Evolutionary conservation across 805 yeast species (phyloP).

Genomic region (Kuraishia cidri): DNA sequence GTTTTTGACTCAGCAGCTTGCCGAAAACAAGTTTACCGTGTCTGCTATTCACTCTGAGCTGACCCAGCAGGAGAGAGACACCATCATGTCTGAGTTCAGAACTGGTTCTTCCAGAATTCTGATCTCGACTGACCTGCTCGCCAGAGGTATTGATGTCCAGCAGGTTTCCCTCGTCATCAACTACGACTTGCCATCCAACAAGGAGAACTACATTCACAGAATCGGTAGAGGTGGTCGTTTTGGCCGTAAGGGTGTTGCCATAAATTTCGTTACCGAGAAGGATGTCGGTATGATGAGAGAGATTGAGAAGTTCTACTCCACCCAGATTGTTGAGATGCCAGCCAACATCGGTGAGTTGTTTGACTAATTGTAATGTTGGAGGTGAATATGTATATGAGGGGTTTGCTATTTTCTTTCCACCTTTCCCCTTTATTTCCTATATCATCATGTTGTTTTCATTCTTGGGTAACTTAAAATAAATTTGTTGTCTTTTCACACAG

Average conservation of each 20-base stretch:
- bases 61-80: conserved; percentile 91
- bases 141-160: conserved; percentile 98
- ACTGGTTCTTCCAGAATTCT: conserved; percentile 87
- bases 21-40: conserved; percentile 78
- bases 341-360: conserved; percentile 50
- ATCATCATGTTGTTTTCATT: too few species aligned
- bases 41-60: conserved; percentile 96
- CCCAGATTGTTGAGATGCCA: conserved; percentile 73
- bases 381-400: neutral
- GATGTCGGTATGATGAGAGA: conserved; percentile 72
- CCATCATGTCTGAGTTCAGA: conserved; percentile 93
- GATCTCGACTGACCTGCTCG: conserved; percentile 95
- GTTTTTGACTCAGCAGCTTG: conserved; percentile 76
- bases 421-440: too few species aligned
- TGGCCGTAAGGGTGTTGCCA: conserved; percentile 98
- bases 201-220: conserved; percentile 94
- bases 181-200: conserved; percentile 88
- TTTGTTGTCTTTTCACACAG: too few species aligned
- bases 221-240: conserved; percentile 98
- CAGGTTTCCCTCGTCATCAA: conserved; percentile 94
- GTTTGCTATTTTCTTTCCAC: neutral
- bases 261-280: conserved; percentile 80
- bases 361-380: conserved; percentile 2
- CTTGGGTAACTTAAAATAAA: too few species aligned
- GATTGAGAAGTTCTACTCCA: conserved; percentile 64